These are phyloP conservation scores for Neurospora terricola DNA, from an alignment of 495 filamentous ascomycete genomes.

Conservation along the genomic window DNA sequence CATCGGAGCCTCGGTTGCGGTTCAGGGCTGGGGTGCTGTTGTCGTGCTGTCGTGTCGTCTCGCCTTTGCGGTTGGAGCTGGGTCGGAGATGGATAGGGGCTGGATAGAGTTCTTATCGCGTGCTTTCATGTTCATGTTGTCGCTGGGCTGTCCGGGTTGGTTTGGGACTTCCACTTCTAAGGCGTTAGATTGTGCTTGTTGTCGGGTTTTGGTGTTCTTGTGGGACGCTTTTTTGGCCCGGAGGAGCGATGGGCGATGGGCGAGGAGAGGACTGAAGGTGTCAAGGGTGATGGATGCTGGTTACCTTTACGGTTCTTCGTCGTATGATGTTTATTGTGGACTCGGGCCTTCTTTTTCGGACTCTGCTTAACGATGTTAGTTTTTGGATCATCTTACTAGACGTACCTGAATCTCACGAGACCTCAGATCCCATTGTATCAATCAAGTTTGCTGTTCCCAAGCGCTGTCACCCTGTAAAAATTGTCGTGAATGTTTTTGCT, in stretches of 20 bases:
- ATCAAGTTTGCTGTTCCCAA: too few species aligned
- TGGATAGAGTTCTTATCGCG: neutral
- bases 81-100: too few species aligned
- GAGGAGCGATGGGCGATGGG: too few species aligned
- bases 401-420: neutral
- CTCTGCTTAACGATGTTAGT: neutral
- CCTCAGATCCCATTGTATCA: rapidly evolving
- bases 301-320: too few species aligned
- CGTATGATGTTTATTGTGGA: neutral
- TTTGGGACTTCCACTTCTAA: too few species aligned
- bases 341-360: neutral
- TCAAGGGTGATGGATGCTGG: too few species aligned
- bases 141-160: neutral
- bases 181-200: neutral
- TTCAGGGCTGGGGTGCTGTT: neutral
- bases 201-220: neutral
- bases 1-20: neutral
- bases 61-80: too few species aligned
- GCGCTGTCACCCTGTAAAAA: too few species aligned
- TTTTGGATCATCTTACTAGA: neutral
- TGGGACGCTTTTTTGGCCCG: too few species aligned
- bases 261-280: too few species aligned
- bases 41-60: neutral
- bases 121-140: neutral
- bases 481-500: too few species aligned